Base-by-base conservation (phyloP, 306 rosid genomes). In the Cucumis melo region DNA sequence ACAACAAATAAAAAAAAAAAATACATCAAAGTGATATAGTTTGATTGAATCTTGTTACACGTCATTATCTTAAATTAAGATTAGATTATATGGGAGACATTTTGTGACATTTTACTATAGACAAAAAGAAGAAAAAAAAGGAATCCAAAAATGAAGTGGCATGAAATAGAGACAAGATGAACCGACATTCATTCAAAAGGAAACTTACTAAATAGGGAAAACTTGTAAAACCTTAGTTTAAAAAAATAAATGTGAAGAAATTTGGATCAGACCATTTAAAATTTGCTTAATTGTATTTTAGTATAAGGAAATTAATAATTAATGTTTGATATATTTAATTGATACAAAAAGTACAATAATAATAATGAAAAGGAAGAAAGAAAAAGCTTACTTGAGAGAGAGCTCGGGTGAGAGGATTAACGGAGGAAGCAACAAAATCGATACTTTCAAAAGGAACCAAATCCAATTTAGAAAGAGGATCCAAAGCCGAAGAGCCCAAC, bases 361-460 rank as follows among this genome's bases (percentile, higher is more conserved):
- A 27, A 27, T 27, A 27, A 27, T 27, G 29, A 27, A 27, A 27
- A 27, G 29, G 29, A 27, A 27, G 29, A 27, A 27, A 1, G 2
- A 27, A 27, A 27, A 6, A 11, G 1, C 15, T 20, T 61, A 84
- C 87, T 29, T 84, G 87, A 20, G 83, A 76, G 15, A 84, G 85
- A 23, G 87, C 81, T 27, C 87, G 71, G 7, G 81, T 81, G 56
- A 84, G 87, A 74, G 83, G 85, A 63, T 73, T 53, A 46, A 81
- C 62, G 3, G 85, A 80, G 21, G 80, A 38, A 29, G 61, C 85
- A 74, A 44, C 81, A 41, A 70, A 59, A 0, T 77, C 85, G 34
- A 62, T 23, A 0, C 77, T 77, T n/a, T 81, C 81, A 8, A 78
- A 53, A 23, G 83, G 73, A 63, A 81, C 58, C 71, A 81, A 70